A percentile compares a stretch with the other conserved stretches of the same genome.
These are phyloP conservation scores for Entelexis paramagnoliae DNA, from an alignment of 1,139 yeast genomes.

Conservation along the genomic window DNA sequence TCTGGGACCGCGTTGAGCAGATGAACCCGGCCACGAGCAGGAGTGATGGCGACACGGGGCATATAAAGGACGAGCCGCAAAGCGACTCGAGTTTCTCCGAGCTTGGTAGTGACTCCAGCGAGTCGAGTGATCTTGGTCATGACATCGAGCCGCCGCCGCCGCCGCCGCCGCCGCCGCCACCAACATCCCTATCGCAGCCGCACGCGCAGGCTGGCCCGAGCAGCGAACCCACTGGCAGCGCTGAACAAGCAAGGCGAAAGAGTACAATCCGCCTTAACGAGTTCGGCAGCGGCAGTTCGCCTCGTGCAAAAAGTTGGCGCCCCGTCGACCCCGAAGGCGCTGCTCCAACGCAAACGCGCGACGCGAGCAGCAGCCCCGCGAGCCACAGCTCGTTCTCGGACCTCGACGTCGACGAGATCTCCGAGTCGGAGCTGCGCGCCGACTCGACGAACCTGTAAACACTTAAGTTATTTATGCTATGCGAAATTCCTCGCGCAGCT, in stretches of 20 bases:
- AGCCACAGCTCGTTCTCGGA: conserved; percentile 20
- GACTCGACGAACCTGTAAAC: background rate
- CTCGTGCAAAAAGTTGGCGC: no score
- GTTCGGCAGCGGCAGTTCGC: background rate
- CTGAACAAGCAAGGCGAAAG: background rate
- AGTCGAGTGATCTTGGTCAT: background rate
- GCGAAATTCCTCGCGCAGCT: background rate
- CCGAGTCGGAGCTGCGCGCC: conserved; percentile 19
- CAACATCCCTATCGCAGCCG: no score
- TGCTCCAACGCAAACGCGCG: background rate
- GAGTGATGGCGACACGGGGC: conserved; percentile 10
- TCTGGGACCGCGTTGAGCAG: conserved; percentile 53
- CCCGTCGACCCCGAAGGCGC: no score
- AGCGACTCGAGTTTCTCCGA: conserved; percentile 6
- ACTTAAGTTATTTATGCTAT: background rate
- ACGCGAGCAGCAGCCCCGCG: background rate
- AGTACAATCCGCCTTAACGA: background rate
- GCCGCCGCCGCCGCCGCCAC: no score
- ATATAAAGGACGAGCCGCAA: background rate
- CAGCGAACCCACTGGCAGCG: no score
- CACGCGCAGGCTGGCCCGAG: no score
- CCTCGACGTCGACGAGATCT: conserved; percentile 24
- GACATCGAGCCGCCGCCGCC: no score
- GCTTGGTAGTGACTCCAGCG: background rate
- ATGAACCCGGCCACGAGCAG: conserved; percentile 26